Conservation (phyloP, 768 basidiomycete genomes). For the Suillus cothurnatus region DNA sequence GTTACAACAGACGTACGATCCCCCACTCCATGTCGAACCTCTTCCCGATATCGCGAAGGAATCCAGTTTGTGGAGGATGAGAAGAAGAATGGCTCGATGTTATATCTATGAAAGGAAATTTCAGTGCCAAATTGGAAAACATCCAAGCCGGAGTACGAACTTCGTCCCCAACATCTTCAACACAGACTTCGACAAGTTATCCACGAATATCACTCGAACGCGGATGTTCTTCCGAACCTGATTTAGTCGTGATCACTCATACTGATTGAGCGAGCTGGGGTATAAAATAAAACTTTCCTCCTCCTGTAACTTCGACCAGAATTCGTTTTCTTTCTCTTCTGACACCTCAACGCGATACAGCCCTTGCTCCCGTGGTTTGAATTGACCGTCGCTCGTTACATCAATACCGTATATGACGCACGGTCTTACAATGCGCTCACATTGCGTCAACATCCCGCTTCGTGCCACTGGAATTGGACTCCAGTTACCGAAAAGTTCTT, state of each 20-base stretch:
- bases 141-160: constrained; percentile 17
- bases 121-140: too few relatives aligned
- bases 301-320: constrained; percentile 31
- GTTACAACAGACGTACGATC: not conserved
- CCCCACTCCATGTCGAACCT: constrained; percentile 12
- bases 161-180: constrained; percentile 38
- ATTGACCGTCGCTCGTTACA: constrained; percentile 7
- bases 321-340: not conserved
- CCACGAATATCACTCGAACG: constrained; percentile 6
- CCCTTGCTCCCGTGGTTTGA: constrained; percentile 13
- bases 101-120: constrained; percentile 25
- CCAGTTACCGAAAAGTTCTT: constrained; percentile 59
- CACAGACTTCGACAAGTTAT: constrained; percentile 16
- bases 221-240: constrained; percentile 37
- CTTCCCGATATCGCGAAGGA: constrained; percentile 58
- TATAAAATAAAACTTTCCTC: constrained; percentile 19
- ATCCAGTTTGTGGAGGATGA: constrained; percentile 54
- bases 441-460: constrained; percentile 33
- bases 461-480: constrained; percentile 42
- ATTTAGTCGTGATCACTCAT: constrained; percentile 3
- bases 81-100: constrained; percentile 41
- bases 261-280: not conserved
- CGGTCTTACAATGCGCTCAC: not conserved
- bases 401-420: not conserved
- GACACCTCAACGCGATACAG: not conserved